Evolutionary conservation across 345 rosid species (phyloP).

Genomic region (Eucalyptus grandis): DNA sequence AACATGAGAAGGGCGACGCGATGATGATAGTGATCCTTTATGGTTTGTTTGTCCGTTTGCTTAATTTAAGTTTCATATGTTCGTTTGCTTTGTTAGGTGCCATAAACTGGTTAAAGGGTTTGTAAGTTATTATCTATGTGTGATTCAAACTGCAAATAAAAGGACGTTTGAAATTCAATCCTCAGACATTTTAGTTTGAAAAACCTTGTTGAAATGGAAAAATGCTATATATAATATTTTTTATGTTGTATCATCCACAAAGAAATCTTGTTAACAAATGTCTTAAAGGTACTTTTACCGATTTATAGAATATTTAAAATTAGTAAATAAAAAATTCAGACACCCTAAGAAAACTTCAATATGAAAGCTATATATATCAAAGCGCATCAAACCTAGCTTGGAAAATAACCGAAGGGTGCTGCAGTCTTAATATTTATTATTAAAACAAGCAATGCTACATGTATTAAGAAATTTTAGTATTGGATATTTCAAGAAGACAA

Average conservation of each 20-base stretch:
- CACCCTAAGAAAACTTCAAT: background rate
- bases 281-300: background rate
- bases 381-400: too few relatives aligned
- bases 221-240: background rate
- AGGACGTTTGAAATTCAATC: too few relatives aligned
- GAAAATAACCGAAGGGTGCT: too few relatives aligned
- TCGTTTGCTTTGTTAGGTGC: background rate
- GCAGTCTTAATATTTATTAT: too few relatives aligned
- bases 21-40: background rate
- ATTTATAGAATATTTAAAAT: too few relatives aligned
- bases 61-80: background rate
- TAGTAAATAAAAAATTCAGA: background rate
- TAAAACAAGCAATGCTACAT: too few relatives aligned
- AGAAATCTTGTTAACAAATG: background rate
- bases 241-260: background rate
- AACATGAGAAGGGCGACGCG: background rate
- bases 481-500: too few relatives aligned
- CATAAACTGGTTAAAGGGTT: background rate
- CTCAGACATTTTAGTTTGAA: background rate
- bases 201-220: background rate
- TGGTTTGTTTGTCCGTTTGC: background rate
- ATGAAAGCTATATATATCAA: too few relatives aligned
- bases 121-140: background rate
- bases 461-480: too few relatives aligned
- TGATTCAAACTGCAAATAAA: background rate